These are phyloP conservation scores for Lyophyllum decastes DNA, from an alignment of 768 basidiomycete genomes.

Conservation along the genomic window DNA sequence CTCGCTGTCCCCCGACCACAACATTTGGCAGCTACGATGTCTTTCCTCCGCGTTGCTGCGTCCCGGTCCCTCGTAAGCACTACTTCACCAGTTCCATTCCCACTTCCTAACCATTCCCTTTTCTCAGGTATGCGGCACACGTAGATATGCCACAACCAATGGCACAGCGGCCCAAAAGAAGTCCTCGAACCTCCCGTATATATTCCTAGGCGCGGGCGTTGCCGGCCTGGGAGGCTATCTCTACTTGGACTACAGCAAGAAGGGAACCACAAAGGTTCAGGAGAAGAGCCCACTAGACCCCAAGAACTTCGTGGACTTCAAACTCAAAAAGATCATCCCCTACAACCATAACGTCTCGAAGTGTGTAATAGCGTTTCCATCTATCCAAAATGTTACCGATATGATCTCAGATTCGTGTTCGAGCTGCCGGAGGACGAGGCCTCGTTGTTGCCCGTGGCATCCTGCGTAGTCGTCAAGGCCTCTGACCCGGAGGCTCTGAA, in stretches of 20 bases:
- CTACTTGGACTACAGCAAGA: slow-evolving; percentile 45
- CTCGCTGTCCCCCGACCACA: too few relatives aligned
- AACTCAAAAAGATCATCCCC: slow-evolving; percentile 74
- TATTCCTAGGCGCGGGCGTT: slow-evolving; percentile 49
- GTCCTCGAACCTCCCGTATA: slow-evolving; percentile 48
- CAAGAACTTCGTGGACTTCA: slow-evolving; percentile 76
- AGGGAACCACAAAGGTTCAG: slow-evolving; percentile 31
- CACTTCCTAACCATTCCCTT: slow-evolving; percentile 1
- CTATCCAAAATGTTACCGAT: background rate
- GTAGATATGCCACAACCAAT: slow-evolving; percentile 46
- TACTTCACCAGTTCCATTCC: background rate
- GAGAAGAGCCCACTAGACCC: slow-evolving; percentile 75
- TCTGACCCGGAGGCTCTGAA: slow-evolving; percentile 64
- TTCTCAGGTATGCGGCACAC: slow-evolving; percentile 35
- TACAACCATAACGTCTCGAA: slow-evolving; percentile 95
- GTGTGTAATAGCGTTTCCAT: slow-evolving; percentile 35
- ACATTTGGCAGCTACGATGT: slow-evolving; percentile 33
- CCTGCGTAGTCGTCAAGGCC: slow-evolving; percentile 76
- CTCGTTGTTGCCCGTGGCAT: slow-evolving; percentile 77
- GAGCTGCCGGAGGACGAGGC: slow-evolving; percentile 78
- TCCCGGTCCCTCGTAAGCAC: slow-evolving; percentile 44
- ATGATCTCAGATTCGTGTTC: slow-evolving; percentile 66
- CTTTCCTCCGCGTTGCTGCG: slow-evolving; percentile 39
- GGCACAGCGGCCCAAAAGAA: slow-evolving; percentile 42
- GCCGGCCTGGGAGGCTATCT: slow-evolving; percentile 46